Percentiles rank a stretch among this genome's conserved stretches.
Evolutionary conservation across 83 land plant genomes (phyloP).

Genomic region (Thuja plicata): DNA sequence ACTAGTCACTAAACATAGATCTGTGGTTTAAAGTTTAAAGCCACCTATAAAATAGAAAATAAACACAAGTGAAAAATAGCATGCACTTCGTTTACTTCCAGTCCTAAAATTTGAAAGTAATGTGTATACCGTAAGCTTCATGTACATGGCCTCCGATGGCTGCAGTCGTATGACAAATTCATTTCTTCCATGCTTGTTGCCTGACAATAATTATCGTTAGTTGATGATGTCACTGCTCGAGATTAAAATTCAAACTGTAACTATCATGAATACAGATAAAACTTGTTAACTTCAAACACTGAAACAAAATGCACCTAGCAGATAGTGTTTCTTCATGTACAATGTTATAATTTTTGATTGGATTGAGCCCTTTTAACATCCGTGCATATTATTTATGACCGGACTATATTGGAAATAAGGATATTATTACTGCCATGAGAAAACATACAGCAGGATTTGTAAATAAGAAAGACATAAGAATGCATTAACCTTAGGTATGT

Average conservation of each 20-base stretch:
- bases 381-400: background rate
- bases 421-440: background rate
- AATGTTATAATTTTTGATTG: background rate
- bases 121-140: constrained; percentile 85
- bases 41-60: background rate
- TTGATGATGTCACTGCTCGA: background rate
- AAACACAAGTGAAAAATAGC: background rate
- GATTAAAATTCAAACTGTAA: background rate
- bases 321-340: background rate
- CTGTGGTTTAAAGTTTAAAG: background rate
- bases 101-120: background rate
- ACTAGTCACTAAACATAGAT: background rate
- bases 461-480: background rate
- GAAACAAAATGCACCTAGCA: background rate
- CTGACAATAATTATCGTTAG: constrained; percentile 32
- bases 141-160: constrained; percentile 98
- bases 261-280: background rate
- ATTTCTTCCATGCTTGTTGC: constrained; percentile 94
- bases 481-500: background rate
- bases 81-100: background rate
- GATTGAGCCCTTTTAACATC: background rate
- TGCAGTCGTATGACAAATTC: constrained; percentile 97
- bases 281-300: background rate
- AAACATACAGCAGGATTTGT: background rate
- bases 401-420: background rate